Conservation (phyloP, 495 filamentous ascomycete genomes). For the Penicillium paxilli region DNA sequence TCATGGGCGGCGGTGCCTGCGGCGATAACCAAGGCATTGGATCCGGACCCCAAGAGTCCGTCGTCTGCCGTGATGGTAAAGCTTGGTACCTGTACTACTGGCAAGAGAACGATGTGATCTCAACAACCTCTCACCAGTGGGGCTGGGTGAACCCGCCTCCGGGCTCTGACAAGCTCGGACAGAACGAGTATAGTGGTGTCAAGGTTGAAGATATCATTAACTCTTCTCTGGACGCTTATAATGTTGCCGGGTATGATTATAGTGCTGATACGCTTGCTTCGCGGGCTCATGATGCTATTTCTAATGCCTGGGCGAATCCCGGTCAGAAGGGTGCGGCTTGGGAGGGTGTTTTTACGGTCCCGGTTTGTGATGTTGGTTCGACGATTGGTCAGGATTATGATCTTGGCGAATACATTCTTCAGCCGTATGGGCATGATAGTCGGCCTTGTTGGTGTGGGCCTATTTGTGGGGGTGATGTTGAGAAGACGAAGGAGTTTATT, state of each 20-base stretch:
- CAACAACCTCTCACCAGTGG: conserved; percentile 22
- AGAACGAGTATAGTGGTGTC: conserved; percentile 15
- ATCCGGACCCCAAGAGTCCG: conserved; percentile 14
- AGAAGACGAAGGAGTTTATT: conserved; percentile 22
- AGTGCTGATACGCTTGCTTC: conserved; percentile 6
- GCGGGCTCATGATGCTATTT: conserved; percentile 18
- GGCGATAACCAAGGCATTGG: conserved; percentile 27
- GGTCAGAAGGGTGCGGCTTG: conserved; percentile 21
- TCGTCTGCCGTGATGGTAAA: conserved; percentile 21
- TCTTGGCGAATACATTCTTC: conserved; percentile 21
- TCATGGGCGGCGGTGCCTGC: conserved; percentile 30
- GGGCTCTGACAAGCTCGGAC: conserved; percentile 15
- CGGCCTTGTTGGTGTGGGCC: conserved; percentile 29
- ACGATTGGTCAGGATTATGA: conserved; percentile 13
- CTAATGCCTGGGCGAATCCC: conserved; percentile 18
- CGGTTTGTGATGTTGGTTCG: conserved; percentile 25
- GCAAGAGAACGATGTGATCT: conserved; percentile 20
- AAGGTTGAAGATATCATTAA: conserved; percentile 23
- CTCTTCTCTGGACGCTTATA: conserved; percentile 26
- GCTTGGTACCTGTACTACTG: conserved; percentile 35
- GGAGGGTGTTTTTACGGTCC: conserved; percentile 32
- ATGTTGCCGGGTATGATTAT: conserved; percentile 25
- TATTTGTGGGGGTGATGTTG: conserved; percentile 17
- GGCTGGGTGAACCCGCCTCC: conserved; percentile 22
- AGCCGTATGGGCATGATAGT: conserved; percentile 24